A percentile compares a stretch with the other conserved stretches of the same genome.
Evolutionary conservation across 1,139 yeast genomes (phyloP).

Genomic region (Nadsonia commutata): DNA sequence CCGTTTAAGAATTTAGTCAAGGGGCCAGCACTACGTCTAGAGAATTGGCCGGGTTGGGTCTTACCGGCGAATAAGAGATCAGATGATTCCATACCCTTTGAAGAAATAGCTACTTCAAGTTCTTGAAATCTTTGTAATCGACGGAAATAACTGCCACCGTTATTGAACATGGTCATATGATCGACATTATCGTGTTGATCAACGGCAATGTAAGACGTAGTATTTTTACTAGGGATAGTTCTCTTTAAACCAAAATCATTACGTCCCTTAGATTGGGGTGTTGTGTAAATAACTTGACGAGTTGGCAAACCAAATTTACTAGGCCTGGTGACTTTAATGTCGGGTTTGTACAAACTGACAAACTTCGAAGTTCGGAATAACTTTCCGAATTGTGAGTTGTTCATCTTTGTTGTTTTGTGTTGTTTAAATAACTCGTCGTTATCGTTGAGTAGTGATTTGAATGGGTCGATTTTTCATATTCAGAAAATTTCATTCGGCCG

Average conservation of each 20-base stretch:
- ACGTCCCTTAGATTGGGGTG: slow-evolving; percentile 5
- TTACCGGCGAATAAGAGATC: neutral
- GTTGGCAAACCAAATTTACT: slow-evolving; percentile 3
- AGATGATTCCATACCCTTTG: neutral
- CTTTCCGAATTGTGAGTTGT: neutral
- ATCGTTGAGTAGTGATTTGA: too few species aligned
- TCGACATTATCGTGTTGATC: slow-evolving; percentile 4
- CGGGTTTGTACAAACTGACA: neutral
- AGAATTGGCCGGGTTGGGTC: slow-evolving; percentile 1
- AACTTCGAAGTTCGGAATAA: neutral
- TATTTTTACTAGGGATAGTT: slow-evolving; percentile 4
- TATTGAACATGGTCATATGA: slow-evolving; percentile 6
- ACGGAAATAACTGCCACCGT: slow-evolving; percentile 5
- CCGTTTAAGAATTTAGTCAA: neutral
- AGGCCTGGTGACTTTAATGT: slow-evolving; percentile 1
- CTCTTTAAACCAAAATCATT: slow-evolving; percentile 7
- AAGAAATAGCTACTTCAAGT: slow-evolving; percentile 3
- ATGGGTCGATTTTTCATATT: too few species aligned
- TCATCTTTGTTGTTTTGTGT: too few species aligned
- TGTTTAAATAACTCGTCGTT: too few species aligned
- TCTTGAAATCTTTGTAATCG: slow-evolving; percentile 4
- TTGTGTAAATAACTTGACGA: slow-evolving; percentile 5
- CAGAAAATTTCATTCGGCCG: too few species aligned
- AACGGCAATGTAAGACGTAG: slow-evolving; percentile 4
- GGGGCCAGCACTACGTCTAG: slow-evolving; percentile 3